phyloP scores from a whole-genome alignment of 2,329 filamentous ascomycete genomes.

The Calonectria crousiana region DNA sequence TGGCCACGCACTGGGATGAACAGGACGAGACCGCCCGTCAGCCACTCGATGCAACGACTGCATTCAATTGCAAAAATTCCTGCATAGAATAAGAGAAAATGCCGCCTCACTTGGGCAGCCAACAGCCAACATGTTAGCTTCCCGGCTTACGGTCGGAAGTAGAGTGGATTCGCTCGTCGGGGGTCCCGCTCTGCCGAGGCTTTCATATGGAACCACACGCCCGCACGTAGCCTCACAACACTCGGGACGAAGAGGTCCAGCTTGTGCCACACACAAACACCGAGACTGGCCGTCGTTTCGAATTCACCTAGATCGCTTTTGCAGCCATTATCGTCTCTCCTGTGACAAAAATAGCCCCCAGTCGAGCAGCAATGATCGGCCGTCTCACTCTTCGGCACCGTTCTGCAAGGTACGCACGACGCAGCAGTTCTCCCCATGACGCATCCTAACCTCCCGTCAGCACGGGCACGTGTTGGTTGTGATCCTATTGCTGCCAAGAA shows the following conservation, averaged over 20 bases:
- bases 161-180: conserved; percentile 37
- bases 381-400: conserved; percentile 30
- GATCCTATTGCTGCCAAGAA: neutral
- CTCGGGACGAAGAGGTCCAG: conserved; percentile 12
- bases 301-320: neutral
- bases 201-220: conserved; percentile 19
- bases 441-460: neutral
- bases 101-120: neutral
- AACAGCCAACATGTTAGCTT: neutral
- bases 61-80: neutral
- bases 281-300: neutral
- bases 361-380: conserved; percentile 33
- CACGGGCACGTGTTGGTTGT: neutral
- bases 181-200: conserved; percentile 30
- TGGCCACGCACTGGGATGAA: neutral
- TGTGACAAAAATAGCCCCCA: neutral
- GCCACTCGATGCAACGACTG: neutral
- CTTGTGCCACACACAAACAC: conserved; percentile 14
- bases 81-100: neutral
- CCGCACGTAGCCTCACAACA: conserved; percentile 10
- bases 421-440: neutral
- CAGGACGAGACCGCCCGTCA: neutral
- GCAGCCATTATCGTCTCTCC: neutral
- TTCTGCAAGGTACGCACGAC: conserved; percentile 30
- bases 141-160: conserved; percentile 26